These are phyloP conservation scores for Kwoniella mangroviensis DNA, from an alignment of 768 basidiomycete genomes.

Conservation along the genomic window DNA sequence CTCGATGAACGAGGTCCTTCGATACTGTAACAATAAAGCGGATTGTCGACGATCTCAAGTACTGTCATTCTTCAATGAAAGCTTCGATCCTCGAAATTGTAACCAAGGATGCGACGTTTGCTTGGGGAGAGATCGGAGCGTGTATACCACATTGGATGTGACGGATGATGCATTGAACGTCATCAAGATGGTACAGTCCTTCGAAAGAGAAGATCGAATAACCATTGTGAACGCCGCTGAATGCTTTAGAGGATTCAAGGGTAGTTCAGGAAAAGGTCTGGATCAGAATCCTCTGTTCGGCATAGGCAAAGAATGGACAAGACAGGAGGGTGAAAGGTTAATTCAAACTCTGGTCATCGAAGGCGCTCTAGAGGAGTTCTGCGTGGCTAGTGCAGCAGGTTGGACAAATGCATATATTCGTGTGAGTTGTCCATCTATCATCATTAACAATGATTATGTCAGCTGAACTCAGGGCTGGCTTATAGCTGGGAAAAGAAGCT, in stretches of 20 bases:
- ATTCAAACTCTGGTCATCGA: slow-evolving; percentile 65
- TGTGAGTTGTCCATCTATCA: slow-evolving; percentile 33
- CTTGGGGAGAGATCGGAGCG: slow-evolving; percentile 60
- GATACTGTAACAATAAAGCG: slow-evolving; percentile 77
- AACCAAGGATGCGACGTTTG: slow-evolving; percentile 83
- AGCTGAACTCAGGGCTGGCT: neutral
- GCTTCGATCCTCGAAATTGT: slow-evolving; percentile 72
- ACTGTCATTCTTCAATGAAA: slow-evolving; percentile 86
- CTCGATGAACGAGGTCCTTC: slow-evolving; percentile 71
- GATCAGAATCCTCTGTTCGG: slow-evolving; percentile 65
- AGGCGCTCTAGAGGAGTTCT: slow-evolving; percentile 64
- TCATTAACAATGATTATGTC: neutral
- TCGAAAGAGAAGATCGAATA: slow-evolving; percentile 63
- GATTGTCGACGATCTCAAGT: slow-evolving; percentile 86
- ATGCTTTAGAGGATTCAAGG: slow-evolving; percentile 69
- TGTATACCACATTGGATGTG: slow-evolving; percentile 65
- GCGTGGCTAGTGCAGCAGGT: slow-evolving; percentile 59
- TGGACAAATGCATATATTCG: slow-evolving; percentile 59
- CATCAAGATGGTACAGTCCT: slow-evolving; percentile 65
- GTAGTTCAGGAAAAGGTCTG: slow-evolving; percentile 63
- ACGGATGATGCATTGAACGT: slow-evolving; percentile 65
- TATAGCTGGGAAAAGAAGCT: slow-evolving; percentile 35
- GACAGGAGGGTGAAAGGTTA: slow-evolving; percentile 69
- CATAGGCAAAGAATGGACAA: slow-evolving; percentile 60
- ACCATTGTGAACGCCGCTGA: slow-evolving; percentile 68